phyloP scores from a whole-genome alignment of 2,329 filamentous ascomycete genomes.

The Dryadomyces quercus-mongolicae region DNA sequence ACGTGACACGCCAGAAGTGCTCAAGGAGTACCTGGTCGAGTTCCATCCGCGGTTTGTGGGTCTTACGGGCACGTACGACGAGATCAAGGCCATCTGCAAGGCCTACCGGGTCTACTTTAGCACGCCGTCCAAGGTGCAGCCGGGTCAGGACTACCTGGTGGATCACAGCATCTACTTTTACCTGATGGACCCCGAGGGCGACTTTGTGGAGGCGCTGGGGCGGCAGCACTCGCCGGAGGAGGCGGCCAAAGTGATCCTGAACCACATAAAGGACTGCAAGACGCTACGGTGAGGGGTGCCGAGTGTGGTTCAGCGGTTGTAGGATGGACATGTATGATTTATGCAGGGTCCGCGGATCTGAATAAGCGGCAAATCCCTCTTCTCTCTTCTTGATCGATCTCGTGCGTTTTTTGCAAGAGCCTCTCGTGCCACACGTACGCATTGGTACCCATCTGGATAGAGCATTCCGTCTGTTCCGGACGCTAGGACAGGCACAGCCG shows the following conservation, averaged over 20 bases:
- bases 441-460: too few species aligned
- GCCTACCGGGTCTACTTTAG: conserved; percentile 95
- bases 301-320: not conserved
- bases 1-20: conserved; percentile 72
- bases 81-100: conserved; percentile 91
- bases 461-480: not conserved
- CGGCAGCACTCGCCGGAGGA: conserved; percentile 85
- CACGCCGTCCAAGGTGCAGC: conserved; percentile 76
- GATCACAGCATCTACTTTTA: conserved; percentile 99
- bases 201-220: conserved; percentile 95
- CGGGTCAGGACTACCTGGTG: conserved; percentile 91
- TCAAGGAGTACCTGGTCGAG: conserved; percentile 78
- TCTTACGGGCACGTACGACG: conserved; percentile 83
- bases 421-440: too few species aligned
- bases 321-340: not conserved
- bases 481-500: not conserved
- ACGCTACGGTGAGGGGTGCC: not conserved
- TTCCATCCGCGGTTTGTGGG: conserved; percentile 83
- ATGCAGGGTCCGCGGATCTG: not conserved
- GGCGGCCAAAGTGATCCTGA: conserved; percentile 70
- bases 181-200: conserved; percentile 94
- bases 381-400: too few species aligned
- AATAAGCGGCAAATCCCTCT: not conserved
- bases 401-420: too few species aligned
- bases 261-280: conserved; percentile 62